phyloP scores from a whole-genome alignment of 2,329 filamentous ascomycete species.

The Rugonectria rugulosa region DNA sequence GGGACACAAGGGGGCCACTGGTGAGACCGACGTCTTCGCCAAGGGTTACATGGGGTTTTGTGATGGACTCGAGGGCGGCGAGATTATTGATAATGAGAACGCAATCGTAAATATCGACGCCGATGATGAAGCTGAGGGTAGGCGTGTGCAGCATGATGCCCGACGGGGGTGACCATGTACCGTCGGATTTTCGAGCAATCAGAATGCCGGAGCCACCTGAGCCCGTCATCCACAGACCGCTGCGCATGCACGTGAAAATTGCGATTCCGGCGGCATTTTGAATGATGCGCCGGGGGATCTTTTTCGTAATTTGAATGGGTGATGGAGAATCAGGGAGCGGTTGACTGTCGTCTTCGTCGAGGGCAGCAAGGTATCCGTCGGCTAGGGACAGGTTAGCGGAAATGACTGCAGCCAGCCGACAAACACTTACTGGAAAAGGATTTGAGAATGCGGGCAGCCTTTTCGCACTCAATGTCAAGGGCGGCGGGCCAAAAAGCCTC shows the following conservation, averaged over 20 bases:
- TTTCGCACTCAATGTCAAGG: conserved; percentile 89
- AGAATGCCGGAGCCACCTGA: conserved; percentile 90
- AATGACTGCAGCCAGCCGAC: neutral
- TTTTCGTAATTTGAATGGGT: conserved; percentile 69
- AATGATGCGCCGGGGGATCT: conserved; percentile 86
- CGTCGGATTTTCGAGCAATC: conserved; percentile 83
- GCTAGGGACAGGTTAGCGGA: conserved; percentile 46
- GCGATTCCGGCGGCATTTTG: conserved; percentile 89
- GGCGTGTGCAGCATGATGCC: conserved; percentile 91
- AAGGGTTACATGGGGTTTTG: conserved; percentile 78
- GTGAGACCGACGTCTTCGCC: conserved; percentile 82
- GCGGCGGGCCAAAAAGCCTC: conserved; percentile 88
- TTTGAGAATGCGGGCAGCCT: conserved; percentile 86
- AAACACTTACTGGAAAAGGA: conserved; percentile 79
- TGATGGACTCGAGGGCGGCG: conserved; percentile 84
- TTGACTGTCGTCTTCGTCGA: conserved; percentile 46
- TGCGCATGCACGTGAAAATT: conserved; percentile 95
- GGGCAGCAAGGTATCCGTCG: conserved; percentile 63
- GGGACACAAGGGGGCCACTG: conserved; percentile 73
- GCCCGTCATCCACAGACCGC: conserved; percentile 89
- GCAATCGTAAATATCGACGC: conserved; percentile 95
- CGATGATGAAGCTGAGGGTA: conserved; percentile 86
- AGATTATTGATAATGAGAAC: conserved; percentile 91
- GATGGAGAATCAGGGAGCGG: conserved; percentile 53
- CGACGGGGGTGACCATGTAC: conserved; percentile 89